phyloP scores from a whole-genome alignment of 192 early-diverging fungal species.

The Podila epicladia region DNA sequence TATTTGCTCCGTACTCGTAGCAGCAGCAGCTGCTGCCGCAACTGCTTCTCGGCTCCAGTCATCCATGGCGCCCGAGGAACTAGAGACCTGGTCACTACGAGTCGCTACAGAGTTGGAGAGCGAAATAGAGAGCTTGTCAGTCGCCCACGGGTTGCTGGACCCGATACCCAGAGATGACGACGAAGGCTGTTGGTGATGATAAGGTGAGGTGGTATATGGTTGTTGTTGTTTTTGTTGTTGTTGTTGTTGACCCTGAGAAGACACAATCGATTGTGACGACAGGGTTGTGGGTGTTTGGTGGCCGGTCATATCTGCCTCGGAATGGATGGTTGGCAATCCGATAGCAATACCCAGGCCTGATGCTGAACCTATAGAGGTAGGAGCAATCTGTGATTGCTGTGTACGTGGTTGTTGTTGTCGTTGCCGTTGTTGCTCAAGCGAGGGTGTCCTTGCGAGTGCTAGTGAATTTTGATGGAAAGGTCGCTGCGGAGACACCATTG shows the following conservation, averaged over 20 bases:
- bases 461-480: not conserved
- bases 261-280: not conserved
- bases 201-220: not conserved
- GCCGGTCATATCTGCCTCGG: conserved; percentile 10
- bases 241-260: not conserved
- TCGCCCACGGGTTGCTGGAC: too few relatives aligned
- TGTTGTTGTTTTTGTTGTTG: conserved; percentile 5
- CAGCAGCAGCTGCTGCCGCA: too few relatives aligned
- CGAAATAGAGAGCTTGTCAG: too few relatives aligned
- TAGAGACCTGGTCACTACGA: too few relatives aligned
- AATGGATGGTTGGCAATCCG: not conserved
- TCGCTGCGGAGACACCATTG: not conserved
- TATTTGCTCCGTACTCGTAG: too few relatives aligned
- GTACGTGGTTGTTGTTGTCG: conserved; percentile 9
- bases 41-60: too few relatives aligned
- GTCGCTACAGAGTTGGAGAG: too few relatives aligned
- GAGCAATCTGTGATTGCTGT: conserved; percentile 13
- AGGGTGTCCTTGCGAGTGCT: not conserved
- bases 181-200: too few relatives aligned
- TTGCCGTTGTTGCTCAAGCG: conserved; percentile 1
- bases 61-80: too few relatives aligned
- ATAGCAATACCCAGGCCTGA: conserved; percentile 34
- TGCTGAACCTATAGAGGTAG: conserved; percentile 53
- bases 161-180: not conserved
- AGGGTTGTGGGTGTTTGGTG: conserved; percentile 6